A percentile compares a stretch with the other conserved stretches of the same genome.
Conservation (phyloP, 202 grass and related monocot genomes). For the Zizania palustris region DNA sequence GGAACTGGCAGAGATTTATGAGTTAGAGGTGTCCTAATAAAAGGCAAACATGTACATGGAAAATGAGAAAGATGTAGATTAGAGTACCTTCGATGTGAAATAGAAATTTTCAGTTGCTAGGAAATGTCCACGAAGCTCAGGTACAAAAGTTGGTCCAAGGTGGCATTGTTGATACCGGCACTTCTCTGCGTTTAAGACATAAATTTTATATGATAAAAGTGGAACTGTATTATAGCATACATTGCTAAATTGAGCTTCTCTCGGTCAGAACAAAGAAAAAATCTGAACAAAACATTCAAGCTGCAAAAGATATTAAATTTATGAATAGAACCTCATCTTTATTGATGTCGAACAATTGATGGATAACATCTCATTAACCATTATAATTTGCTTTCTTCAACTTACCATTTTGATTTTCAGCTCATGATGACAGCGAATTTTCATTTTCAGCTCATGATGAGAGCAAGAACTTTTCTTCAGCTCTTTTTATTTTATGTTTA, state of each 20-base stretch:
- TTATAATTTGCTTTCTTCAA: not conserved
- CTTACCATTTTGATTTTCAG: not conserved
- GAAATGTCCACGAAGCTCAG: slow-evolving; percentile 82
- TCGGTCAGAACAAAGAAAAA: not conserved
- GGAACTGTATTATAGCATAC: slow-evolving; percentile 18
- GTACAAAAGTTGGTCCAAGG: slow-evolving; percentile 74
- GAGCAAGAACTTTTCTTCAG: not conserved
- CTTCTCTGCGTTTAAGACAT: slow-evolving; percentile 58
- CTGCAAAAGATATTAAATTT: slow-evolving; percentile 11
- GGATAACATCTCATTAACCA: not conserved
- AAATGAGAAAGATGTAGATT: not conserved
- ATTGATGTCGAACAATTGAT: slow-evolving; percentile 18
- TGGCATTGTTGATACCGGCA: slow-evolving; percentile 74
- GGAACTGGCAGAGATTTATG: slow-evolving; percentile 53
- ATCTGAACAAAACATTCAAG: slow-evolving; percentile 2
- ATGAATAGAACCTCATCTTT: slow-evolving; percentile 1
- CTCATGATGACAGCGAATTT: not conserved
- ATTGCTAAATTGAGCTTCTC: not conserved
- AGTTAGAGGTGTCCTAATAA: slow-evolving; percentile 22
- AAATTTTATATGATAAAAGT: slow-evolving; percentile 38
- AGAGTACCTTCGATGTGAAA: slow-evolving; percentile 78
- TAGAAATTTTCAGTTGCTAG: slow-evolving; percentile 98
- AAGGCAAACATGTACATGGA: not conserved
- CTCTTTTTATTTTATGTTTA: not conserved
- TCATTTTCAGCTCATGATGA: slow-evolving; percentile 11